A percentile compares a stretch with the other conserved stretches of the same genome.
Evolutionary conservation across 345 rosid genomes (phyloP).

Genomic region (Barbarea vulgaris): DNA sequence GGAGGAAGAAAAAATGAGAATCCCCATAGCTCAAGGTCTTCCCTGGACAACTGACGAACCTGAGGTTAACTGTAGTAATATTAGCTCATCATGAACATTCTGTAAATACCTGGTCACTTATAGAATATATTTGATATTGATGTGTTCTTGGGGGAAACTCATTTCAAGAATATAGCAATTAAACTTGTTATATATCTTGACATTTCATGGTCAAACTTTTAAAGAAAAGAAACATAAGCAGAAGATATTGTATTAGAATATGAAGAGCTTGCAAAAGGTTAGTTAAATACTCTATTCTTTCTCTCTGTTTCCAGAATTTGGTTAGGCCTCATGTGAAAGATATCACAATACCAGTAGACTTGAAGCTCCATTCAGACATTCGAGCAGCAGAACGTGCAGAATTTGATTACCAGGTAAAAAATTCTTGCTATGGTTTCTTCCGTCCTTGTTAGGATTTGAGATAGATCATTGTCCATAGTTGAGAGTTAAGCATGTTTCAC

Average conservation of each 20-base stretch:
- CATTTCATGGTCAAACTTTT: background rate
- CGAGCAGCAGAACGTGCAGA: conserved; percentile 89
- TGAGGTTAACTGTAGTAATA: conserved; percentile 53
- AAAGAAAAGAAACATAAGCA: background rate
- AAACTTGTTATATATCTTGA: background rate
- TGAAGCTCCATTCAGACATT: conserved; percentile 70
- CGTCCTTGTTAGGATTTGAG: background rate
- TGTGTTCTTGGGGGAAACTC: background rate
- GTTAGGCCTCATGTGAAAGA: conserved; percentile 79
- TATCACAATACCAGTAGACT: conserved; percentile 67
- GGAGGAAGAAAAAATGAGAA: conserved; percentile 68
- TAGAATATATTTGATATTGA: background rate
- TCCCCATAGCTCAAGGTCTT: conserved; percentile 90
- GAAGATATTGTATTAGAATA: background rate
- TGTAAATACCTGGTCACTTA: background rate
- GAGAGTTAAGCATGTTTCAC: conserved; percentile 1
- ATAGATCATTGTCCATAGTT: background rate
- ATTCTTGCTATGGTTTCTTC: background rate
- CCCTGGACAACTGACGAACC: conserved; percentile 98
- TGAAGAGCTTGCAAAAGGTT: background rate
- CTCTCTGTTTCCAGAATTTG: conserved; percentile 52
- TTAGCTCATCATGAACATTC: background rate
- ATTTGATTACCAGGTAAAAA: conserved; percentile 78
- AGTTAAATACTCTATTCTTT: background rate
- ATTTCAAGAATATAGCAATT: background rate